Evolutionary conservation across 2,329 filamentous ascomycete genomes (phyloP).

Genomic region (Epichloe glyceriae): DNA sequence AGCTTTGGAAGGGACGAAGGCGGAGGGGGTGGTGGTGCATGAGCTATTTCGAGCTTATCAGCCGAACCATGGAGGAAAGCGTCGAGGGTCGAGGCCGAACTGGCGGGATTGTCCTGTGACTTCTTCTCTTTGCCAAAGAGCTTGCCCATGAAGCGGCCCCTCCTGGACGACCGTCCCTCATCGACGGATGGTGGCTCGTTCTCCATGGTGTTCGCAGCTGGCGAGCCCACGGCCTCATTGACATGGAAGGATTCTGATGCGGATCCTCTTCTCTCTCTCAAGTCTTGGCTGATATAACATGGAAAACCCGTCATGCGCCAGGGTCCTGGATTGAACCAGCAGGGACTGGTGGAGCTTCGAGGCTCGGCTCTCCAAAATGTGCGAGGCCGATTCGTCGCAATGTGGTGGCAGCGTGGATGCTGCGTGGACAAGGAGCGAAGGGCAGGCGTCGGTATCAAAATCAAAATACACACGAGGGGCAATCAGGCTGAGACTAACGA

Average conservation of each 20-base stretch:
- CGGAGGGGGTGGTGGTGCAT: conserved; percentile 33
- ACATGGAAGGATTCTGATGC: conserved; percentile 6
- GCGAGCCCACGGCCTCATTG: conserved; percentile 17
- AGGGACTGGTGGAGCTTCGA: neutral
- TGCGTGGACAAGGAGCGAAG: neutral
- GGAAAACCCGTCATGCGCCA: neutral
- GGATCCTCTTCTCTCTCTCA: neutral
- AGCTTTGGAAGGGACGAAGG: conserved; percentile 33
- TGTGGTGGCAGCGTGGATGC: neutral
- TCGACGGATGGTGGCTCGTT: conserved; percentile 28
- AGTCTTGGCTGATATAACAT: neutral
- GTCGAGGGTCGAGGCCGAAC: conserved; percentile 36
- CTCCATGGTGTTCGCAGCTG: conserved; percentile 28
- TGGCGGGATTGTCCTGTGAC: conserved; percentile 20
- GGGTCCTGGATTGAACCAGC: neutral
- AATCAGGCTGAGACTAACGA: neutral
- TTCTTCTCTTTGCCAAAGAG: conserved; percentile 38
- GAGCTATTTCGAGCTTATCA: conserved; percentile 41
- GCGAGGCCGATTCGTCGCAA: neutral
- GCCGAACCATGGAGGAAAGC: conserved; percentile 45
- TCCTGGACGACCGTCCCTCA: conserved; percentile 30
- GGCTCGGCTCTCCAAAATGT: neutral
- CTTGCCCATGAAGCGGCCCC: conserved; percentile 50
- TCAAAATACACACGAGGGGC: neutral
- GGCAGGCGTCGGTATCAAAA: neutral